phyloP scores from a whole-genome alignment of 495 filamentous ascomycete species.

The Penicillium arizonense region DNA sequence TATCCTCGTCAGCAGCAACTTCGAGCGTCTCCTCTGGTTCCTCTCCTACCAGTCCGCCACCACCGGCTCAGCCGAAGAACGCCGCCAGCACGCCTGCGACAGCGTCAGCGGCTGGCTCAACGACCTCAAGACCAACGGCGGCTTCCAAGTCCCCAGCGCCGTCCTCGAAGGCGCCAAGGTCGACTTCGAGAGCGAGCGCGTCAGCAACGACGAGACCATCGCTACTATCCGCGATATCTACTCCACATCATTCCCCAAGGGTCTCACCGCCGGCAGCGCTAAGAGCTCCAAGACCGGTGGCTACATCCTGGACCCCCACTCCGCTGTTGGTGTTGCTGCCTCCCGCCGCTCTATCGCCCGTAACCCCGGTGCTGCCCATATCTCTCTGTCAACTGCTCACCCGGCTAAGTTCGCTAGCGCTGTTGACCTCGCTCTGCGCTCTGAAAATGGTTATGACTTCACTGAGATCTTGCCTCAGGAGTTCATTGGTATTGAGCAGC shows the following conservation, averaged over 20 bases:
- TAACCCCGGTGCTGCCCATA: conserved; percentile 54
- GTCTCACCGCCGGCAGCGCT: conserved; percentile 26
- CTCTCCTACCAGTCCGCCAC: conserved; percentile 64
- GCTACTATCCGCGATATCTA: conserved; percentile 70
- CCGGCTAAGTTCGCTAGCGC: conserved; percentile 88
- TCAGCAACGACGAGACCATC: conserved; percentile 75
- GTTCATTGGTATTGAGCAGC: conserved; percentile 69
- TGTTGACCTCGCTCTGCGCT: conserved; percentile 70
- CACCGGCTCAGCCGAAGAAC: conserved; percentile 24
- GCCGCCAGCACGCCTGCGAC: conserved; percentile 43
- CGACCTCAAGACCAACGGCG: conserved; percentile 71
- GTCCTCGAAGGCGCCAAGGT: conserved; percentile 62
- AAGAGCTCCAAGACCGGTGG: conserved; percentile 34
- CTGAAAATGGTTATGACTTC: conserved; percentile 67
- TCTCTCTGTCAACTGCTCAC: conserved; percentile 88
- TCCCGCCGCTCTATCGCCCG: conserved; percentile 61
- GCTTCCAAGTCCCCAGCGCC: conserved; percentile 70
- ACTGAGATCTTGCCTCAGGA: conserved; percentile 73
- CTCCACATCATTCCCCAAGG: conserved; percentile 36
- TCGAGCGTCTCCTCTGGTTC: conserved; percentile 96
- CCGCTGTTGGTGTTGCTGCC: conserved; percentile 79
- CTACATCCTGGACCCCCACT: conserved; percentile 74
- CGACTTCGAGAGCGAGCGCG: conserved; percentile 79
- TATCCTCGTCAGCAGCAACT: conserved; percentile 91
- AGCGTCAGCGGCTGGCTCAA: conserved; percentile 72